phyloP scores from a whole-genome alignment of 2,329 filamentous ascomycete species.

The Fusarium globosum region DNA sequence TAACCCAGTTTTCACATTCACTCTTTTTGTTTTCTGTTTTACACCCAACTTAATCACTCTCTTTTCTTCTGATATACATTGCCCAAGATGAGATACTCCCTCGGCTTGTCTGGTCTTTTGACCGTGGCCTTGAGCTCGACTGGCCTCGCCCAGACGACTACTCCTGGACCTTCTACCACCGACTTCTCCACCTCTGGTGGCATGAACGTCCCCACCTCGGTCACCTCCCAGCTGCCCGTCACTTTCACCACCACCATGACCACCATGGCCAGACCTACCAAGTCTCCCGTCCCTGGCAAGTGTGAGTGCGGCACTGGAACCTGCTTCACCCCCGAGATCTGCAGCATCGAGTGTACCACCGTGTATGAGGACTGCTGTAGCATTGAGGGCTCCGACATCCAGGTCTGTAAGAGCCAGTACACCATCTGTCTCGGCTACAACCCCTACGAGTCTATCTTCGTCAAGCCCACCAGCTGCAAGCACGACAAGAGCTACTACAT shows the following conservation, averaged over 20 bases:
- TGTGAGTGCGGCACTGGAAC: slow-evolving; percentile 9
- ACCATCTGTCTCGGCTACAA: slow-evolving; percentile 31
- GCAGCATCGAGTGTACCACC: slow-evolving; percentile 24
- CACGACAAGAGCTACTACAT: slow-evolving; percentile 29
- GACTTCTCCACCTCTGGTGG: slow-evolving; percentile 3
- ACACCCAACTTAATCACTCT: slow-evolving; percentile 28
- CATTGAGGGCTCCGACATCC: slow-evolving; percentile 1
- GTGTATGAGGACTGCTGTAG: slow-evolving; percentile 29
- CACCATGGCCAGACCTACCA: slow-evolving; percentile 16
- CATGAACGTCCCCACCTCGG: slow-evolving; percentile 20
- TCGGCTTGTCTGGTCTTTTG: slow-evolving; percentile 33
- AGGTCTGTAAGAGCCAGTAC: slow-evolving; percentile 16
- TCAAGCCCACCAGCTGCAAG: slow-evolving; percentile 24
- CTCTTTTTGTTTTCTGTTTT: slow-evolving; percentile 23
- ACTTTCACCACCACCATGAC: slow-evolving; percentile 20
- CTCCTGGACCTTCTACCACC: background rate
- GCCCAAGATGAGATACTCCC: slow-evolving; percentile 36
- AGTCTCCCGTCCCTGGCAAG: background rate
- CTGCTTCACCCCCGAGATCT: slow-evolving; percentile 24
- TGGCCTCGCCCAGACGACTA: slow-evolving; percentile 9
- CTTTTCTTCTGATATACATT: background rate
- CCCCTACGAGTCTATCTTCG: slow-evolving; percentile 13
- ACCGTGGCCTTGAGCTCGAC: slow-evolving; percentile 29
- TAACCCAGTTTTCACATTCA: slow-evolving; percentile 5
- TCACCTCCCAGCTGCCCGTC: background rate